Conservation (phyloP, 163 green algal species). For the Chlorella variabilis region DNA sequence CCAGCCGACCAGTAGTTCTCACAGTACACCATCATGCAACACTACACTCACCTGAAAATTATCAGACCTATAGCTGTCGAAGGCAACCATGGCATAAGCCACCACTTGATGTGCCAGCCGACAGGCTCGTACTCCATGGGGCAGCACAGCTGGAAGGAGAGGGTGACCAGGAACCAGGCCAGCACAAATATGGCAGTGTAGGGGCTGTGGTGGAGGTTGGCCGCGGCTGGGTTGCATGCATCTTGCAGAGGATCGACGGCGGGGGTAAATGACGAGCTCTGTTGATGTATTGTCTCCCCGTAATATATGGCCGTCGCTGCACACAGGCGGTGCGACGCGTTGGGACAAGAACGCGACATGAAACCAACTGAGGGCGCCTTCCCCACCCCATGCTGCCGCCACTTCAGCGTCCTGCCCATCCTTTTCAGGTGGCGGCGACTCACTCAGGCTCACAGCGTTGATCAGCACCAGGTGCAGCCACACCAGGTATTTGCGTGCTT, state of each 20-base stretch:
- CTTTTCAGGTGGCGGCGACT: no score
- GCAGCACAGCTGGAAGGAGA: constrained; percentile 38
- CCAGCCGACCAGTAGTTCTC: no score
- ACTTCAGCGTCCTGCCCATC: no score
- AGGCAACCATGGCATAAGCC: constrained; percentile 51
- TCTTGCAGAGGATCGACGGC: neutral
- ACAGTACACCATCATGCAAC: no score
- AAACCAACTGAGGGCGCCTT: no score
- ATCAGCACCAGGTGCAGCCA: constrained; percentile 41
- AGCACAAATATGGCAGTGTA: neutral
- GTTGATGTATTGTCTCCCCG: neutral
- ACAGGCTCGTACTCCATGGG: constrained; percentile 29
- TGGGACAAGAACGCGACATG: neutral
- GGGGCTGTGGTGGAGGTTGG: neutral
- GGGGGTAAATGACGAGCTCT: neutral
- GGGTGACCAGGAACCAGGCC: constrained; percentile 20
- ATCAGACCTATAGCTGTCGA: constrained; percentile 38
- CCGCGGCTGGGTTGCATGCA: neutral
- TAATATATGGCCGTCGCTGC: constrained; percentile 24
- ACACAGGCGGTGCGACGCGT: no score
- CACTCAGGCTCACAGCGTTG: constrained; percentile 27
- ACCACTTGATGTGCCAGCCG: constrained; percentile 23
- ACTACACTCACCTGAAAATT: constrained; percentile 42
- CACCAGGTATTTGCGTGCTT: constrained; percentile 28
- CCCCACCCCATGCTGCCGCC: no score